Evolutionary conservation across 75 land plant genomes (phyloP).

Genomic region (Chamaecyparis obtusa): DNA sequence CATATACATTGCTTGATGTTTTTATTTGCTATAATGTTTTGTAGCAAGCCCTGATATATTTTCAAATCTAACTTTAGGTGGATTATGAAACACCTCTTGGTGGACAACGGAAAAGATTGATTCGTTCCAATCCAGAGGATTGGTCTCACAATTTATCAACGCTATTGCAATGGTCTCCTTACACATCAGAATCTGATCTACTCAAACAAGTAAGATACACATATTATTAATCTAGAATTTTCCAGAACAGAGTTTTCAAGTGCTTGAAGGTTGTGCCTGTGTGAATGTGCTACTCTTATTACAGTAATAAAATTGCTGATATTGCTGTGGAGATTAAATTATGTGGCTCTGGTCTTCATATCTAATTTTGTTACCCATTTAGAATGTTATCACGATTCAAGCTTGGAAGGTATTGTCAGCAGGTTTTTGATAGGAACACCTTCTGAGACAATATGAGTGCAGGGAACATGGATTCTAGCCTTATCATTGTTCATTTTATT

Average conservation of each 20-base stretch:
- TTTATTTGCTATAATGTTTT: not conserved
- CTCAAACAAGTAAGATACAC: conserved; percentile 33
- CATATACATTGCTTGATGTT: not conserved
- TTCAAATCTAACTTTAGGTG: conserved; percentile 15
- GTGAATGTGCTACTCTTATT: not conserved
- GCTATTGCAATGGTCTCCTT: conserved; percentile 41
- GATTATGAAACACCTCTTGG: conserved; percentile 26
- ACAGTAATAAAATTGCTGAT: not conserved
- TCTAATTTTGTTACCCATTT: not conserved
- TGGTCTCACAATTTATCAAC: conserved; percentile 44
- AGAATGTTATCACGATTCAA: not conserved
- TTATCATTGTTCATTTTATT: not conserved
- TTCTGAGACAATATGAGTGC: not conserved
- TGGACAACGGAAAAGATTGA: conserved; percentile 20
- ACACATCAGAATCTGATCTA: conserved; percentile 27
- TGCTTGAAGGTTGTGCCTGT: not conserved
- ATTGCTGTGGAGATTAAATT: not conserved
- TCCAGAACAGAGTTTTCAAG: not conserved
- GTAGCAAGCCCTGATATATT: not conserved
- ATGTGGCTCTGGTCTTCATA: not conserved
- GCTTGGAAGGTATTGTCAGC: not conserved
- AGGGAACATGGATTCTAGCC: not conserved
- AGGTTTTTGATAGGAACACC: not conserved
- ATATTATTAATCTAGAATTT: not conserved
- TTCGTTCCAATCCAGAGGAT: conserved; percentile 25